Percentiles rank a stretch among this genome's conserved stretches.
Conservation (phyloP, 371 early-diverging fungal genomes). For the Dichotomocladium elegans region DNA sequence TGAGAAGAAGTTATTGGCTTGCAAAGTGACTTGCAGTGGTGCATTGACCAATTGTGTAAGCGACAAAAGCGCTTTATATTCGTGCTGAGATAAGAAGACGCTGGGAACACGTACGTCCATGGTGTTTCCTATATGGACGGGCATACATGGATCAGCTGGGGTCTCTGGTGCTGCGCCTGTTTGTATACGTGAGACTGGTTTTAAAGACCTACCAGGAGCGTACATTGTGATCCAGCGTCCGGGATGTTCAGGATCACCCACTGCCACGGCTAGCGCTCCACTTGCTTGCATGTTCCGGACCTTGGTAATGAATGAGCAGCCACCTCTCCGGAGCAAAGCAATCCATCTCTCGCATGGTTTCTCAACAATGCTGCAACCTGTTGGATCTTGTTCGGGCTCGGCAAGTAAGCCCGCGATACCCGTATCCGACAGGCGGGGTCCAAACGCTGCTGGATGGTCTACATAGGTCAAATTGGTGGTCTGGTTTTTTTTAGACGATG, state of each 20-base stretch:
- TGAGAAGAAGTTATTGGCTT: slow-evolving; percentile 23
- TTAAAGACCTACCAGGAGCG: slow-evolving; percentile 56
- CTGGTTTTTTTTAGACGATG: slow-evolving; percentile 17
- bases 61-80: slow-evolving; percentile 51
- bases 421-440: slow-evolving; percentile 55
- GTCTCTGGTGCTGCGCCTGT: neutral
- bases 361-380: slow-evolving; percentile 31
- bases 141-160: too few species aligned
- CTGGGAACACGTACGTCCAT: slow-evolving; percentile 73
- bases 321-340: slow-evolving; percentile 79
- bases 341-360: slow-evolving; percentile 60
- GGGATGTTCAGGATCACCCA: slow-evolving; percentile 75
- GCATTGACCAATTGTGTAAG: slow-evolving; percentile 34
- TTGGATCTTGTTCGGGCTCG: slow-evolving; percentile 27
- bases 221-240: slow-evolving; percentile 85
- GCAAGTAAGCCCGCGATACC: slow-evolving; percentile 51
- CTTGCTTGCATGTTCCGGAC: slow-evolving; percentile 83
- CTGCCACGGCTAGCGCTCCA: slow-evolving; percentile 85
- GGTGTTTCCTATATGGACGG: slow-evolving; percentile 61
- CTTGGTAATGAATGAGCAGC: slow-evolving; percentile 84
- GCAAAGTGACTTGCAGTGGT: slow-evolving; percentile 35
- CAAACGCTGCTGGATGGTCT: slow-evolving; percentile 62
- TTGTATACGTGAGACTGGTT: neutral
- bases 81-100: slow-evolving; percentile 65
- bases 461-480: slow-evolving; percentile 51